These are phyloP conservation scores for Suhomyces canberraensis DNA, from an alignment of 805 yeast genomes.

Conservation along the genomic window DNA sequence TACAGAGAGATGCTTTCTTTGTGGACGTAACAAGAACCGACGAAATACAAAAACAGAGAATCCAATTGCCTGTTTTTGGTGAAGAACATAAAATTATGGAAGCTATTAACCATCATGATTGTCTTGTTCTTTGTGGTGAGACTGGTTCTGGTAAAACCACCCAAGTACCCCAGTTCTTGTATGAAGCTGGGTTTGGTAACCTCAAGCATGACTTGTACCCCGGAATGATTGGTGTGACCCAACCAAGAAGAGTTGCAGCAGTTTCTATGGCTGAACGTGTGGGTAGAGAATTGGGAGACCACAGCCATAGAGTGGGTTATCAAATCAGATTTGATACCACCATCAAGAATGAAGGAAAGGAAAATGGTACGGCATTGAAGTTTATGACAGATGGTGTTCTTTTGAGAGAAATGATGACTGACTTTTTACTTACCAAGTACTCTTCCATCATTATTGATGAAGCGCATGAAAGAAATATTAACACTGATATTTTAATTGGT, in stretches of 20 bases:
- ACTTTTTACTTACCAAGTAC: slow-evolving; percentile 74
- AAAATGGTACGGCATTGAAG: slow-evolving; percentile 62
- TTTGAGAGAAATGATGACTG: slow-evolving; percentile 88
- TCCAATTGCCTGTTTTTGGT: slow-evolving; percentile 79
- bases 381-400: slow-evolving; percentile 96
- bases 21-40: slow-evolving; percentile 66
- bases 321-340: slow-evolving; percentile 81
- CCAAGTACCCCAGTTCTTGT: slow-evolving; percentile 93
- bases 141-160: slow-evolving; percentile 99
- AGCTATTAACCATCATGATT: slow-evolving; percentile 88
- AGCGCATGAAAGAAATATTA: slow-evolving; percentile 95
- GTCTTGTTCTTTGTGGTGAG: slow-evolving; percentile 91
- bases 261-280: slow-evolving; percentile 88
- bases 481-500: slow-evolving; percentile 94
- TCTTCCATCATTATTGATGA: slow-evolving; percentile 91
- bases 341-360: slow-evolving; percentile 46
- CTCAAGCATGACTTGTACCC: slow-evolving; percentile 54
- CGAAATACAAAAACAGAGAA: slow-evolving; percentile 63
- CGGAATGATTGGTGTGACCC: slow-evolving; percentile 96
- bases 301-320: slow-evolving; percentile 67
- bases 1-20: slow-evolving; percentile 58
- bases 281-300: slow-evolving; percentile 69
- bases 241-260: slow-evolving; percentile 93
- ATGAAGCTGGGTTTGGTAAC: slow-evolving; percentile 88
- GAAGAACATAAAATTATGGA: slow-evolving; percentile 96